Conservation (phyloP, 2,329 filamentous ascomycete genomes). For the Fusarium udum region DNA sequence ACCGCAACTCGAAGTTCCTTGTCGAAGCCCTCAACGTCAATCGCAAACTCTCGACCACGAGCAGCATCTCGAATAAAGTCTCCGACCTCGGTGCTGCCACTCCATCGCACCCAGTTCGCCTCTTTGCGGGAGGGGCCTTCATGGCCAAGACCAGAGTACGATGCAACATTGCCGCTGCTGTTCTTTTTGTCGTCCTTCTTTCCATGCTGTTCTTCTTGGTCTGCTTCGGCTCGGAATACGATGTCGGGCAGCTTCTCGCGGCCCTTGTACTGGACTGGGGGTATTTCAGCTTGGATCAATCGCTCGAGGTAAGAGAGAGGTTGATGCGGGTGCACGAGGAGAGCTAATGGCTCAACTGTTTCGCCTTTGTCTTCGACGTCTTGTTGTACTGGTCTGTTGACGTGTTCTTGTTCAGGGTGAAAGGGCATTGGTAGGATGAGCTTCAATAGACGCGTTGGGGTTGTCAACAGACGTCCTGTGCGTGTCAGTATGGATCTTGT, state of each 20-base stretch:
- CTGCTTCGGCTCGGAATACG: conserved; percentile 81
- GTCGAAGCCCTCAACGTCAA: conserved; percentile 77
- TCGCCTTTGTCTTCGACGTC: conserved; percentile 46
- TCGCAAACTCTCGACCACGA: conserved; percentile 82
- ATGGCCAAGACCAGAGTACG: conserved; percentile 75
- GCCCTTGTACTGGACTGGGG: conserved; percentile 71
- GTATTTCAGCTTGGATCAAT: conserved; percentile 87
- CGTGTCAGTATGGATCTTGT: neutral
- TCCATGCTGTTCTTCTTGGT: conserved; percentile 61
- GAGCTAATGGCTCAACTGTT: conserved; percentile 79
- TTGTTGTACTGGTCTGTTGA: conserved; percentile 54
- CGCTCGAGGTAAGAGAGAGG: conserved; percentile 90
- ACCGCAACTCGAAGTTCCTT: conserved; percentile 79
- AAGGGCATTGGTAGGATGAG: conserved; percentile 77
- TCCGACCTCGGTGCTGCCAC: conserved; percentile 86
- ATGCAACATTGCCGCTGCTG: conserved; percentile 63
- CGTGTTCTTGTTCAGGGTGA: conserved; percentile 50
- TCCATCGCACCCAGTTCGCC: conserved; percentile 82
- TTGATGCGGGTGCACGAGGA: conserved; percentile 89
- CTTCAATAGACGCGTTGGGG: conserved; percentile 82
- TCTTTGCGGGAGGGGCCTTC: conserved; percentile 60
- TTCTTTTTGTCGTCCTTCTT: conserved; percentile 47
- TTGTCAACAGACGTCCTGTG: conserved; percentile 78
- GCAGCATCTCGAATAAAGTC: conserved; percentile 94
- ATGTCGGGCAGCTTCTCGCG: conserved; percentile 77